Conservation (phyloP, 495 filamentous ascomycete genomes). For the Aspergillus campestris region DNA sequence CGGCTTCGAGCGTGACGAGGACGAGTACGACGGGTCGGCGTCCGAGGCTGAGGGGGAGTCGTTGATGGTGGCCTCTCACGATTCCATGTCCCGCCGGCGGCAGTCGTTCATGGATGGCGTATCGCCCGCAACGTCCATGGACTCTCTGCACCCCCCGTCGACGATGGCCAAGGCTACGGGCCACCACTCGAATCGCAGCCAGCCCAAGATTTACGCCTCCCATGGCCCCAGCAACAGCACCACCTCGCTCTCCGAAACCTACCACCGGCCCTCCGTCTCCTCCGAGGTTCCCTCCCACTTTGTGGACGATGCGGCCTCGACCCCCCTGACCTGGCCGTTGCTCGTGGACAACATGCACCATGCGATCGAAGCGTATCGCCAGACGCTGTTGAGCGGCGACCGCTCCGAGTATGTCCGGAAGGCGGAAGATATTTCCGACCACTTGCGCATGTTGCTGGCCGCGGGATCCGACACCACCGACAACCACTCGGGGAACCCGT, state of each 20-base stretch:
- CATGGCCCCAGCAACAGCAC: conserved; percentile 21
- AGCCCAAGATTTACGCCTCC: conserved; percentile 18
- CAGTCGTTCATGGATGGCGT: conserved; percentile 65
- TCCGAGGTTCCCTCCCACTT: conserved; percentile 68
- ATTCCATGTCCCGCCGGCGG: conserved; percentile 49
- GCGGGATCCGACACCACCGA: conserved; percentile 95
- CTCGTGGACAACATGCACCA: conserved; percentile 85
- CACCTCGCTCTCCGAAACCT: conserved; percentile 28
- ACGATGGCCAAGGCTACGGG: conserved; percentile 34
- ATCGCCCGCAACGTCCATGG: conserved; percentile 86
- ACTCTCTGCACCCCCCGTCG: conserved; percentile 62
- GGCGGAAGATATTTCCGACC: conserved; percentile 96
- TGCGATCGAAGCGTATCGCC: conserved; percentile 78
- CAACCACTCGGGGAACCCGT: conserved; percentile 96
- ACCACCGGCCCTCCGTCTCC: conserved; percentile 41
- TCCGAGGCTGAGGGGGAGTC: conserved; percentile 74
- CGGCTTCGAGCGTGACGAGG: conserved; percentile 74
- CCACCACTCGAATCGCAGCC: conserved; percentile 16
- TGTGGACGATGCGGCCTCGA: conserved; percentile 70
- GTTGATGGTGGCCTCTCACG: conserved; percentile 51
- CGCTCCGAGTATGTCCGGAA: conserved; percentile 83
- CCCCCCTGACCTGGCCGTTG: conserved; percentile 76
- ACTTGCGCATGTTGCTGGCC: conserved; percentile 84
- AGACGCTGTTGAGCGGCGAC: conserved; percentile 69
- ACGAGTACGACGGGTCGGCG: conserved; percentile 76